Evolutionary conservation across 345 rosid genomes (phyloP).

Genomic region (Rhizophora mangle): DNA sequence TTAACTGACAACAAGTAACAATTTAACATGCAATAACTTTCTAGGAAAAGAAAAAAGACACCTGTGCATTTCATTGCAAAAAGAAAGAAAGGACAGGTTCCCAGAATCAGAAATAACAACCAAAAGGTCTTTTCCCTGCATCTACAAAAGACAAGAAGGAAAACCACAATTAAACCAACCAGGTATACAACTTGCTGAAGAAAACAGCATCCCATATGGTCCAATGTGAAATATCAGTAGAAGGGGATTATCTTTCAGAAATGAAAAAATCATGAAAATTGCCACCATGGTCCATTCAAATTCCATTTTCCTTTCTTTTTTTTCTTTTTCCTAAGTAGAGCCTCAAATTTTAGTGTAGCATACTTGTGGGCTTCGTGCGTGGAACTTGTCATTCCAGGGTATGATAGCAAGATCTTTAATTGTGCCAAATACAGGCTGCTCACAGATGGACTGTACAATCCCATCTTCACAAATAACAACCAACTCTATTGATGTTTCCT

Average conservation of each 20-base stretch:
- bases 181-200: not conserved
- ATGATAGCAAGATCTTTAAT: constrained; percentile 80
- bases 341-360: not conserved
- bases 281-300: not conserved
- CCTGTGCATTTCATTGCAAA: constrained; percentile 98
- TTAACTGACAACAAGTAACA: not conserved
- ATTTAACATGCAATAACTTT: constrained; percentile 14
- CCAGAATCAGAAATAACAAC: constrained; percentile 97
- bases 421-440: constrained; percentile 81
- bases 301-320: not conserved
- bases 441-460: constrained; percentile 65
- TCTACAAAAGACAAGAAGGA: constrained; percentile 36
- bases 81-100: constrained; percentile 85
- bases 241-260: not conserved
- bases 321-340: not conserved
- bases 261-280: not conserved
- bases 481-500: constrained; percentile 95
- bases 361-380: constrained; percentile 51
- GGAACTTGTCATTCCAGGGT: constrained; percentile 57
- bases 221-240: too few species aligned
- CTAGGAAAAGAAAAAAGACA: constrained; percentile 25
- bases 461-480: constrained; percentile 77
- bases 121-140: constrained; percentile 73
- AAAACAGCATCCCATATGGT: too few species aligned
- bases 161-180: constrained; percentile 7